Conservation (phyloP, 1,139 yeast species). For the Chernovozyma aurita region DNA sequence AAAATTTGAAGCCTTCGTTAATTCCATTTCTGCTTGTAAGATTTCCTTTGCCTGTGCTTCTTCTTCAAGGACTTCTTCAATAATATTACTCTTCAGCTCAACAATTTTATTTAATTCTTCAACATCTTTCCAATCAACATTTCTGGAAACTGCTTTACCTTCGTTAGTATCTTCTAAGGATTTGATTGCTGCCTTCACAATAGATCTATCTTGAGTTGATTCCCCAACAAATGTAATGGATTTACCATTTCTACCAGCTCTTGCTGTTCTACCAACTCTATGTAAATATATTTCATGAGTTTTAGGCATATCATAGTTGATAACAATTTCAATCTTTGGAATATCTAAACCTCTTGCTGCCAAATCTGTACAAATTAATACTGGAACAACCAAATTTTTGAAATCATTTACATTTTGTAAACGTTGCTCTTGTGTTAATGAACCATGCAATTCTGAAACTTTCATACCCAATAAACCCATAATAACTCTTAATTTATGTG, state of each 20-base stretch:
- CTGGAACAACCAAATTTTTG: constrained; percentile 77
- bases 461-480: constrained; percentile 81
- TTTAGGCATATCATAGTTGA: constrained; percentile 95
- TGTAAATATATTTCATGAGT: constrained; percentile 86
- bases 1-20: constrained; percentile 79
- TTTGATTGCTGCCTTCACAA: constrained; percentile 84
- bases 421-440: constrained; percentile 94
- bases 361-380: constrained; percentile 90
- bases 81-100: constrained; percentile 50
- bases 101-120: constrained; percentile 62
- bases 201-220: constrained; percentile 72
- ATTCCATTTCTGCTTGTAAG: constrained; percentile 84
- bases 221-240: constrained; percentile 95
- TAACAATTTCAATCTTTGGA: constrained; percentile 91
- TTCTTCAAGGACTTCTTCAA: constrained; percentile 78
- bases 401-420: constrained; percentile 76
- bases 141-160: constrained; percentile 72
- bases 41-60: constrained; percentile 87
- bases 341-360: constrained; percentile 99
- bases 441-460: constrained; percentile 92
- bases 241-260: constrained; percentile 96
- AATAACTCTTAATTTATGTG: constrained; percentile 81
- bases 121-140: constrained; percentile 80
- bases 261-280: constrained; percentile 98
- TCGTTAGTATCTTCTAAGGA: constrained; percentile 44